Evolutionary conservation across 164 flowering plant genomes (phyloP).

Genomic region (Dillenia suffruticosa): DNA sequence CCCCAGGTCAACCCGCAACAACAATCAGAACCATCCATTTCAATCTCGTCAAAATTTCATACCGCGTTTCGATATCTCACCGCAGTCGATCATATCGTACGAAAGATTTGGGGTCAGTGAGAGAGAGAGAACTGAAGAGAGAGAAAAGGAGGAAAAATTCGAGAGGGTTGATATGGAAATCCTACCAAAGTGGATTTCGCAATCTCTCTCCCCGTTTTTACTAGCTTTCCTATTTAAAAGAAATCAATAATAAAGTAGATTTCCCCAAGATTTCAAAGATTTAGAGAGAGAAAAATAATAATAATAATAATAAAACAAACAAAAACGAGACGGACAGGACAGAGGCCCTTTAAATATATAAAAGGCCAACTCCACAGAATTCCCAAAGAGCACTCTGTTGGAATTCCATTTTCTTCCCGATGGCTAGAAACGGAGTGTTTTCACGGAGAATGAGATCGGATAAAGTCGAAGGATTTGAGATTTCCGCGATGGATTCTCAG

Average conservation of each 20-base stretch:
- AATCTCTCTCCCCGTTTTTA: conserved; percentile 23
- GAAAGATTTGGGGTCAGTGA: not conserved
- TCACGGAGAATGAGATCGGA: conserved; percentile 27
- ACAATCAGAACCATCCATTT: too few species aligned
- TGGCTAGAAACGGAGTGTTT: conserved; percentile 29
- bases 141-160: too few species aligned
- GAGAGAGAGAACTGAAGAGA: too few species aligned
- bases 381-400: not conserved
- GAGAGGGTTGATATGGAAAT: conserved; percentile 7
- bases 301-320: conserved; percentile 1
- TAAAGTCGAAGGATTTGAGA: conserved; percentile 14
- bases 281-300: conserved; percentile 1
- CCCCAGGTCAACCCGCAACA: too few species aligned
- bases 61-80: too few species aligned
- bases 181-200: conserved; percentile 44
- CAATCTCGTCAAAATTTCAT: too few species aligned
- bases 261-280: conserved; percentile 17
- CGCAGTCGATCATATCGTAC: too few species aligned
- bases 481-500: conserved; percentile 16
- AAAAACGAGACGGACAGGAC: not conserved
- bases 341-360: too few species aligned
- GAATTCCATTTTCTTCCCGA: not conserved
- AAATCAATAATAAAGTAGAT: conserved; percentile 26
- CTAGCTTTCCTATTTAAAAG: conserved; percentile 7
- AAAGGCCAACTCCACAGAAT: not conserved